Percentiles rank a stretch among this genome's conserved stretches.
Conservation (phyloP, 352 stramenopile species). For the Globisporangium megalacanthum region DNA sequence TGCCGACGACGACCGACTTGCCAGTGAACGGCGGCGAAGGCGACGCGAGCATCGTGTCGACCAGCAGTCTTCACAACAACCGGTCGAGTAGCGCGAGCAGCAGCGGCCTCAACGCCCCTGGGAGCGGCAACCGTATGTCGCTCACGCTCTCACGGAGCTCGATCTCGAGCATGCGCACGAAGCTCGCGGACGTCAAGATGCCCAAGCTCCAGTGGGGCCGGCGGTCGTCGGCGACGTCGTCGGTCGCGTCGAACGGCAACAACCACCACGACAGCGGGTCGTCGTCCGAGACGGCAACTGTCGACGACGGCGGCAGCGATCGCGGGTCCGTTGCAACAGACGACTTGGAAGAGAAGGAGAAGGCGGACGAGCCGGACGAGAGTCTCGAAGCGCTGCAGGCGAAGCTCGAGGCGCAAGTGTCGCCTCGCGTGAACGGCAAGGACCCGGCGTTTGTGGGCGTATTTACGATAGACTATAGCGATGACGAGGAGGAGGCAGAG, state of each 20-base stretch:
- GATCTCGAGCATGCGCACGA: constrained; percentile 46
- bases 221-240: constrained; percentile 26
- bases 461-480: constrained; percentile 80
- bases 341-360: constrained; percentile 31
- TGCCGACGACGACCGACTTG: constrained; percentile 67
- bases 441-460: constrained; percentile 45
- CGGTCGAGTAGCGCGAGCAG: constrained; percentile 18
- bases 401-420: constrained; percentile 12
- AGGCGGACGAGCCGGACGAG: constrained; percentile 24
- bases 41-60: constrained; percentile 66
- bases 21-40: constrained; percentile 67
- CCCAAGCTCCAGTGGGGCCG: constrained; percentile 54
- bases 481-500: constrained; percentile 44
- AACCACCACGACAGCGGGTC: constrained; percentile 53
- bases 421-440: constrained; percentile 26
- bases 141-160: constrained; percentile 44
- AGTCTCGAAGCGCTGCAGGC: constrained; percentile 20
- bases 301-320: constrained; percentile 59
- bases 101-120: constrained; percentile 7
- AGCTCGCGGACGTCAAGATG: constrained; percentile 63
- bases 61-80: constrained; percentile 27
- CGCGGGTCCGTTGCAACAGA: constrained; percentile 46
- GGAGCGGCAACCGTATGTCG: constrained; percentile 27
- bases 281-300: constrained; percentile 27
- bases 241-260: constrained; percentile 17